Evolutionary conservation across 2,329 filamentous ascomycete genomes (phyloP).

Genomic region (Paecilomyces sp.): DNA sequence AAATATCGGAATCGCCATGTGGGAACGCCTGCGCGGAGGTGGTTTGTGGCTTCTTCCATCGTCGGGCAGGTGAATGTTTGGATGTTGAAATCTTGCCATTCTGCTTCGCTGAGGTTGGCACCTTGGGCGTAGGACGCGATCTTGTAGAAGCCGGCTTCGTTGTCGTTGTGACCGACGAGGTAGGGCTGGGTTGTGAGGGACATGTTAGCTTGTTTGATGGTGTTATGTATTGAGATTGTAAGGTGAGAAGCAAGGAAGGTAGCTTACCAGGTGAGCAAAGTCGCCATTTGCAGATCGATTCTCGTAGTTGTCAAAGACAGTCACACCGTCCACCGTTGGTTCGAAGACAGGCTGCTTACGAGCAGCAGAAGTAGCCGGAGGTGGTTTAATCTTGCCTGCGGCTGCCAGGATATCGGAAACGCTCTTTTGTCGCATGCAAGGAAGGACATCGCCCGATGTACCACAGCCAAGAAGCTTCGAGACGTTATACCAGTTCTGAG

Average conservation of each 20-base stretch:
- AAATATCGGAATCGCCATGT: conserved; percentile 44
- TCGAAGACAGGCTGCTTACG: conserved; percentile 30
- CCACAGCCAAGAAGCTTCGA: conserved; percentile 34
- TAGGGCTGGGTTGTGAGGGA: conserved; percentile 21
- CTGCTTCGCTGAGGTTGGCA: conserved; percentile 29
- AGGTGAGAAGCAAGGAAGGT: neutral
- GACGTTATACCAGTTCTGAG: conserved; percentile 38
- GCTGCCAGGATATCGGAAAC: conserved; percentile 32
- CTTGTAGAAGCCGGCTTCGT: conserved; percentile 44
- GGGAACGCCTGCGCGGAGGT: conserved; percentile 26
- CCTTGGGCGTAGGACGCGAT: conserved; percentile 36
- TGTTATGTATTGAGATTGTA: neutral
- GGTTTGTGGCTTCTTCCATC: conserved; percentile 30
- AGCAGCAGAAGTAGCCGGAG: conserved; percentile 24
- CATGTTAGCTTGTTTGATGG: neutral
- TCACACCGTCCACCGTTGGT: conserved; percentile 33
- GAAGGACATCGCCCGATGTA: conserved; percentile 19
- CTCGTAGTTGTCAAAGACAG: conserved; percentile 38
- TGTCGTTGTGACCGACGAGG: conserved; percentile 37
- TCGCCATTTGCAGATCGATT: conserved; percentile 22
- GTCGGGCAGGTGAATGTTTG: conserved; percentile 44
- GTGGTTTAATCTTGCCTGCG: conserved; percentile 25
- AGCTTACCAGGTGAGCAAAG: conserved; percentile 30
- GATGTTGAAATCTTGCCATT: conserved; percentile 35
- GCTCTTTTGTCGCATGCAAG: conserved; percentile 31